Conservation (phyloP, 1,284 basidiomycete species). For the Pseudozyma tsukubaensis region DNA sequence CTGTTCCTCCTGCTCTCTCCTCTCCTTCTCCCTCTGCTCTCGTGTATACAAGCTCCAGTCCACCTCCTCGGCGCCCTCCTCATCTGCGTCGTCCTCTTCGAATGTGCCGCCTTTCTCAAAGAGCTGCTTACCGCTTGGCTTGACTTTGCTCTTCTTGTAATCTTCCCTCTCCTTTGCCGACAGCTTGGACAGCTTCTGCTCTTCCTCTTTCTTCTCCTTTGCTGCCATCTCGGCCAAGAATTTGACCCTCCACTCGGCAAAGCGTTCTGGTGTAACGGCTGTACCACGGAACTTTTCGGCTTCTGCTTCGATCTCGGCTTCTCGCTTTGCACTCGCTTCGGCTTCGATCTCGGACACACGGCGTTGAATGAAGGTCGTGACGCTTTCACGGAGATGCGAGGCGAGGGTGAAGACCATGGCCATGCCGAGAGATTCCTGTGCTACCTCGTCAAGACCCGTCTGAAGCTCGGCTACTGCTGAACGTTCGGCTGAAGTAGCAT, state of each 20-base stretch:
- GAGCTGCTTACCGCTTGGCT: slow-evolving; percentile 75
- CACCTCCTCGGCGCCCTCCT: slow-evolving; percentile 60
- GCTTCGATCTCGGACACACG: slow-evolving; percentile 74
- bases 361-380: slow-evolving; percentile 74
- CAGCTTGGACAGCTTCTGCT: slow-evolving; percentile 80
- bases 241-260: slow-evolving; percentile 81
- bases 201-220: slow-evolving; percentile 79
- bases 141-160: slow-evolving; percentile 76
- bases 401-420: slow-evolving; percentile 97
- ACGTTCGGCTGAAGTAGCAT: slow-evolving; percentile 8
- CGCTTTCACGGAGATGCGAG: slow-evolving; percentile 83
- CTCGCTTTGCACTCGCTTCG: slow-evolving; percentile 74
- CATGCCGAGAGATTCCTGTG: slow-evolving; percentile 90
- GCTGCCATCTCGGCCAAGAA: slow-evolving; percentile 72
- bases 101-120: slow-evolving; percentile 55
- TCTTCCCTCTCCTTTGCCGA: slow-evolving; percentile 90
- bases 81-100: slow-evolving; percentile 51
- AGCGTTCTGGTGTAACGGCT: slow-evolving; percentile 83
- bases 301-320: slow-evolving; percentile 82
- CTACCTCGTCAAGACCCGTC: slow-evolving; percentile 75
- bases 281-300: slow-evolving; percentile 89
- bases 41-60: slow-evolving; percentile 62
- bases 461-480: slow-evolving; percentile 34
- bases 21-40: slow-evolving; percentile 58
- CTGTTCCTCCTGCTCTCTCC: slow-evolving; percentile 54